Base-by-base conservation (phyloP, 192 early-diverging fungal species). In the Coemansia javaensis region DNA sequence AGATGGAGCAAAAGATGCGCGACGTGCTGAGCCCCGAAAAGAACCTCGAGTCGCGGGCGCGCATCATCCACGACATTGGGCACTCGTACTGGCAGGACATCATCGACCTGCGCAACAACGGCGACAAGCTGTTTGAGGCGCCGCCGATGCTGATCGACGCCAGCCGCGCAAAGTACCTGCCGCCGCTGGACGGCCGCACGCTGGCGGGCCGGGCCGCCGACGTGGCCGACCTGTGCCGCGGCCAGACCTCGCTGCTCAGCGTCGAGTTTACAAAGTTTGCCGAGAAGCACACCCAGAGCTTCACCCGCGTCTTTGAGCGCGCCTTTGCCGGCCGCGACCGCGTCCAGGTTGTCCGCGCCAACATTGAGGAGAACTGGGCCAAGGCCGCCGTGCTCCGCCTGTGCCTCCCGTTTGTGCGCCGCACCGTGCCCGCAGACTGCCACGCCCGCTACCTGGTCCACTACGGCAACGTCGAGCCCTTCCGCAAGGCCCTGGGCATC, bases 21-120 rank as follows among this genome's bases (percentile, higher is more conserved):
- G 64, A 66, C 43, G 49, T 59, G 14, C 37, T 71, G 47, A 69
- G 67, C 35, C 67, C 57, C 22, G 75, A 77, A 16, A 66, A 66
- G 59, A 77, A 71, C 47, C 56, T 77, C 3, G 75, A 77, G 48
- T 38, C 50, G 24, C 59, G 75, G 5, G 63, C 67, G 24, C 44
- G 44, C 35, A 62, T 77, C 30, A 70, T 77, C 34, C 47, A 50
- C 30, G 67, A 77, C 25, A 66, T 77, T 17, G 59, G 63, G 12
- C 54, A 61, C 40, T 70, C 75, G 10, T 62, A 77, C 52, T 77
- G 53, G 20, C 75, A 77, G 31, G 59, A 77, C 56, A 64, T 72
- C 37, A 36, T 72, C 2, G 75, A 77, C 44, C 52, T 77, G 43
- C 68, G 68, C 53, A 58, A 72, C 38, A 66, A 67, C 46, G 75